Evolutionary conservation across 805 yeast genomes (phyloP).

Genomic region (Candida ulmi): DNA sequence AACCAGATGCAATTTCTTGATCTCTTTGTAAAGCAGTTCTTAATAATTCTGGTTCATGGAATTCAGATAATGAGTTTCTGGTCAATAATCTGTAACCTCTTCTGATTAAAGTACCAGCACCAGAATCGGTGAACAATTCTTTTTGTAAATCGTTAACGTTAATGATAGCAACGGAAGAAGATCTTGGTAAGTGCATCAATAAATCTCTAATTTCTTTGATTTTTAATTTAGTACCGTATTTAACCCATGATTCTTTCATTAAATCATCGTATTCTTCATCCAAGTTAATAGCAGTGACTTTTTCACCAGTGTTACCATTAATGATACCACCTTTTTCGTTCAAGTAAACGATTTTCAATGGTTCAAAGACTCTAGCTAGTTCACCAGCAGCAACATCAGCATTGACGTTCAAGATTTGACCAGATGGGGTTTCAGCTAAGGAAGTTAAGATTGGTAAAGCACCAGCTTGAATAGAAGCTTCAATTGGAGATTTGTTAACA

Average conservation of each 20-base stretch:
- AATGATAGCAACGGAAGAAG: constrained; percentile 96
- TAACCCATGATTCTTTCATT: constrained; percentile 94
- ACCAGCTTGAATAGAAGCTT: constrained; percentile 93
- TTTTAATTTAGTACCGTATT: constrained; percentile 96
- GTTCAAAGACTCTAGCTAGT: constrained; percentile 93
- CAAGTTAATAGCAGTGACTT: constrained; percentile 81
- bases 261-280: constrained; percentile 94
- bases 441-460: constrained; percentile 95
- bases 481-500: constrained; percentile 85
- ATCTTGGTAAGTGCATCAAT: constrained; percentile 89
- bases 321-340: constrained; percentile 97
- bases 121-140: constrained; percentile 96
- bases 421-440: constrained; percentile 92
- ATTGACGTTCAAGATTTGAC: constrained; percentile 94
- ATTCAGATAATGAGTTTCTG: constrained; percentile 63
- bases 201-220: constrained; percentile 94
- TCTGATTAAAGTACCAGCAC: constrained; percentile 98
- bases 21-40: constrained; percentile 75
- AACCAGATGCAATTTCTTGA: constrained; percentile 64
- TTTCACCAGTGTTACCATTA: constrained; percentile 88
- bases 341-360: constrained; percentile 90
- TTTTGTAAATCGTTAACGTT: constrained; percentile 93
- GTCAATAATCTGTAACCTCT: constrained; percentile 87
- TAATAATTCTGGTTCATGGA: constrained; percentile 67
- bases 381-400: constrained; percentile 99